Conservation (phyloP, 768 basidiomycete genomes). For the Panaeolus cyanescens region DNA sequence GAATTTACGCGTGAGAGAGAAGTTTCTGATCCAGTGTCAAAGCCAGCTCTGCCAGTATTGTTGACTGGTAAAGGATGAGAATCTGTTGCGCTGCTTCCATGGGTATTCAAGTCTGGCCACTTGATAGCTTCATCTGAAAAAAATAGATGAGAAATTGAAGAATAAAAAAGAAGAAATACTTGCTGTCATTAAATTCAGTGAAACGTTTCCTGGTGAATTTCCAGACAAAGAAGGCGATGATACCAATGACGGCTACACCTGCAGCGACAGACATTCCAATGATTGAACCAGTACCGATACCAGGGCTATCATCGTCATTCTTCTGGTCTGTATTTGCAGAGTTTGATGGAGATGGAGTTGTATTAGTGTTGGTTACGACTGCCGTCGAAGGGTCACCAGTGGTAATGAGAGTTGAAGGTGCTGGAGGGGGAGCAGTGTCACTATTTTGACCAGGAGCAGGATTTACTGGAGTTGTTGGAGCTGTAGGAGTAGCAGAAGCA, state of each 20-base stretch:
- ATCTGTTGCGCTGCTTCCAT: conserved; percentile 44
- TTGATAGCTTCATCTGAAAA: conserved; percentile 78
- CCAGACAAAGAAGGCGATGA: conserved; percentile 81
- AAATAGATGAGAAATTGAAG: conserved; percentile 8
- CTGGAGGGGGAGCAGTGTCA: conserved; percentile 4
- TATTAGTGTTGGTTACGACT: conserved; percentile 24
- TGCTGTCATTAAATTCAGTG: conserved; percentile 77
- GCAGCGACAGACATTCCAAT: conserved; percentile 82
- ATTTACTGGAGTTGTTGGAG: conserved; percentile 16
- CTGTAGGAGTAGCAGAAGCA: conserved; percentile 11
- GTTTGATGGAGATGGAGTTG: conserved; percentile 26
- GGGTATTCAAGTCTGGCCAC: conserved; percentile 86
- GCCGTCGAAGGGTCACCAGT: conserved; percentile 19
- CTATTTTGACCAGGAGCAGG: conserved; percentile 7
- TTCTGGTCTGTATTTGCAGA: conserved; percentile 21
- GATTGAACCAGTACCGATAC: conserved; percentile 72
- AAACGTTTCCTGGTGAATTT: conserved; percentile 84
- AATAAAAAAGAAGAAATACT: conserved; percentile 30
- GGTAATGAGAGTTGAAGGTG: conserved; percentile 13
- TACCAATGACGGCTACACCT: conserved; percentile 70
- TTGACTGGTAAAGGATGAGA: conserved; percentile 69
- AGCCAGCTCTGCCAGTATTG: conserved; percentile 71
- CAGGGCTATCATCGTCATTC: conserved; percentile 23
- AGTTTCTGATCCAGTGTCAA: conserved; percentile 65
- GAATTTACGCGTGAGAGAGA: conserved; percentile 57